phyloP scores from a whole-genome alignment of 805 yeast species.

The Tanozyma kutaoensis region DNA sequence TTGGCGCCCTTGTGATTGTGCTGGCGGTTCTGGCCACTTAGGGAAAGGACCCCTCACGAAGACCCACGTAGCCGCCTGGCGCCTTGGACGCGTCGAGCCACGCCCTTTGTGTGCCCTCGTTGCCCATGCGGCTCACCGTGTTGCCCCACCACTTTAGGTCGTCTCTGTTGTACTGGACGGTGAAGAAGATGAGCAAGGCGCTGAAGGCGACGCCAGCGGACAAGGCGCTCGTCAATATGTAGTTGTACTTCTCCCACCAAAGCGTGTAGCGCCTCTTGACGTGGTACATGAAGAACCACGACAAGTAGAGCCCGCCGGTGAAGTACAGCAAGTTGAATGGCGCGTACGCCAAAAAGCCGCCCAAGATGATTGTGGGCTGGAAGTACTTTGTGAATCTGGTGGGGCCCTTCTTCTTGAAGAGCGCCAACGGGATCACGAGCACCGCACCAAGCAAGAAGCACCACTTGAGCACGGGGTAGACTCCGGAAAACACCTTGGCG shows the following conservation, averaged over 20 bases:
- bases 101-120: constrained; percentile 19
- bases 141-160: constrained; percentile 58
- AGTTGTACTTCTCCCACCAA: constrained; percentile 69
- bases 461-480: constrained; percentile 42
- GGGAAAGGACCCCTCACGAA: constrained; percentile 6
- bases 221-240: constrained; percentile 43
- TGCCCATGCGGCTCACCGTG: constrained; percentile 14
- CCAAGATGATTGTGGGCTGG: constrained; percentile 42
- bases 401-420: constrained; percentile 24
- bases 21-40: neutral
- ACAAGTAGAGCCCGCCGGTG: constrained; percentile 51
- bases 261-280: constrained; percentile 32
- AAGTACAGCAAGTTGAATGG: constrained; percentile 38
- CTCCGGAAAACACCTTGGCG: constrained; percentile 39
- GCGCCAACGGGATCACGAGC: constrained; percentile 21
- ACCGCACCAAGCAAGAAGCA: constrained; percentile 44
- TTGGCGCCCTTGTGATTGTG: neutral
- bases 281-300: constrained; percentile 43
- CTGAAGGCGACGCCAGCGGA: constrained; percentile 53
- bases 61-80: constrained; percentile 8
- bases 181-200: constrained; percentile 45
- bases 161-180: constrained; percentile 30
- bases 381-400: constrained; percentile 14
- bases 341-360: constrained; percentile 34
- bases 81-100: constrained; percentile 20